phyloP scores from a whole-genome alignment of 176 grass and related monocot species.

The Chloris gayana region DNA sequence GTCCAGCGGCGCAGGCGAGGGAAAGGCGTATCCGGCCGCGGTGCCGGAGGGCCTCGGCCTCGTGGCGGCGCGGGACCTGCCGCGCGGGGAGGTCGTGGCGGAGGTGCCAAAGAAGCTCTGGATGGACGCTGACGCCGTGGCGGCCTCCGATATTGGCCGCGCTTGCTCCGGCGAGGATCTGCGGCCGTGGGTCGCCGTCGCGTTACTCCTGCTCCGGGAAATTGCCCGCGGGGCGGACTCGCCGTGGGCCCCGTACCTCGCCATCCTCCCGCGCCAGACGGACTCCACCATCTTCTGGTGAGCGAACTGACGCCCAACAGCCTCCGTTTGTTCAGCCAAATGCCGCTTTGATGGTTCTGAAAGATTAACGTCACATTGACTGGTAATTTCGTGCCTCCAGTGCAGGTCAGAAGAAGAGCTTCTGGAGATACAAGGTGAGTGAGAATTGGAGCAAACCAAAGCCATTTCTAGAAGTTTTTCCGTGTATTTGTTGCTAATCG shows the following conservation, averaged over 20 bases:
- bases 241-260: conserved; percentile 81
- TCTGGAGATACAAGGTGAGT: conserved; percentile 81
- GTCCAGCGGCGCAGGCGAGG: conserved; percentile 44
- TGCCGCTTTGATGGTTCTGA: not conserved
- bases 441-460: not conserved
- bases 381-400: conserved; percentile 68
- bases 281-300: conserved; percentile 97
- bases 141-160: conserved; percentile 66
- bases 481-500: not conserved
- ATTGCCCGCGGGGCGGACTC: conserved; percentile 56
- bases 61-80: conserved; percentile 60
- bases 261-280: conserved; percentile 71
- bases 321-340: conserved; percentile 30
- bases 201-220: conserved; percentile 80
- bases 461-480: not conserved
- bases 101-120: conserved; percentile 92
- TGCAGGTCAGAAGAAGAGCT: conserved; percentile 99
- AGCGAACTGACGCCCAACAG: conserved; percentile 23
- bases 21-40: conserved; percentile 47
- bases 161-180: conserved; percentile 49
- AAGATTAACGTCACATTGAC: conserved; percentile 1
- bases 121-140: conserved; percentile 82
- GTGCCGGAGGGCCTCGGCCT: conserved; percentile 86
- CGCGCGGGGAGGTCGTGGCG: conserved; percentile 72
- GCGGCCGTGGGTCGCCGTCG: conserved; percentile 74